These are phyloP conservation scores for Zygosaccharomyces bailii DNA, from an alignment of 805 yeast genomes.

Conservation along the genomic window DNA sequence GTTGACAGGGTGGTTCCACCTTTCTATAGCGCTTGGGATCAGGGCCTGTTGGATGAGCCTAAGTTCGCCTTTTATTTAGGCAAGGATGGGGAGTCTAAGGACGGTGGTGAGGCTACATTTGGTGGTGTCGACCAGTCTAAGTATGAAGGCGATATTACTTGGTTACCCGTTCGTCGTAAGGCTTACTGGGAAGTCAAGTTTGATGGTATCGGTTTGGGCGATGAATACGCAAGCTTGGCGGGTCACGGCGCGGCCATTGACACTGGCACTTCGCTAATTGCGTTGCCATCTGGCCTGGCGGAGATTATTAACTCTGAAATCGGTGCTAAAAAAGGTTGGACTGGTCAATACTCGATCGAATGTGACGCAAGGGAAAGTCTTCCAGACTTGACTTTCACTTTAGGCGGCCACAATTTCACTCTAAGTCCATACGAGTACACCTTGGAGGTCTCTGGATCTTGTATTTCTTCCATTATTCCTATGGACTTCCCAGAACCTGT, in stretches of 20 bases:
- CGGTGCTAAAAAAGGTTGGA: constrained; percentile 97
- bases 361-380: constrained; percentile 79
- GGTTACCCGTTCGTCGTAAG: constrained; percentile 98
- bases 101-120: constrained; percentile 90
- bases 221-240: constrained; percentile 79
- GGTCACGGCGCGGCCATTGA: constrained; percentile 95
- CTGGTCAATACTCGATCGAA: constrained; percentile 93
- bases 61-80: constrained; percentile 91
- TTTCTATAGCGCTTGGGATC: constrained; percentile 78
- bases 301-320: constrained; percentile 93
- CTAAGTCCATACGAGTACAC: constrained; percentile 88
- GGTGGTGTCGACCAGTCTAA: constrained; percentile 86
- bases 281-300: constrained; percentile 92
- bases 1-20: constrained; percentile 92
- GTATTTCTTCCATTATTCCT: constrained; percentile 95
- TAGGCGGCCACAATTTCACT: constrained; percentile 88
- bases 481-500: constrained; percentile 97
- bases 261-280: constrained; percentile 95
- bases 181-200: constrained; percentile 99
- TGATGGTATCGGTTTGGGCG: constrained; percentile 87
- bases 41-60: constrained; percentile 77
- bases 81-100: constrained; percentile 63
- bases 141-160: constrained; percentile 79
- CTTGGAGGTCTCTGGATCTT: constrained; percentile 89
- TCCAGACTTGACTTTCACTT: constrained; percentile 89